Evolutionary conservation across 1,284 basidiomycete species (phyloP).

Genomic region (Rhodotorula sp.): DNA sequence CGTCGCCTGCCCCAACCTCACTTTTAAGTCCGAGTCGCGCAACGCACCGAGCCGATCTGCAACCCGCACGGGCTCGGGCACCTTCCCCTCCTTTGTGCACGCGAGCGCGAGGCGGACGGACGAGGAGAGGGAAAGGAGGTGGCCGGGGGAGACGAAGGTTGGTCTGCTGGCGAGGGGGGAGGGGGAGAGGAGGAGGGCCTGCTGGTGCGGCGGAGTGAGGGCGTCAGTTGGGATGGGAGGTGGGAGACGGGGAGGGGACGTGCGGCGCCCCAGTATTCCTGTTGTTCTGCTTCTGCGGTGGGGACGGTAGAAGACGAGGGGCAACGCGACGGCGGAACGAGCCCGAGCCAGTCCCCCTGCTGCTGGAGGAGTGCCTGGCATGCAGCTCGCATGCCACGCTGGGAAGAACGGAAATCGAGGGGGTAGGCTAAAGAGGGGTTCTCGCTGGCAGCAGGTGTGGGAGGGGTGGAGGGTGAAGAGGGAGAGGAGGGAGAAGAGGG

Average conservation of each 20-base stretch:
- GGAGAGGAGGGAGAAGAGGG: not conserved
- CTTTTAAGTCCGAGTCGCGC: no score
- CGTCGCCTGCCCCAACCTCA: no score
- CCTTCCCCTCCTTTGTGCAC: slow-evolving; percentile 36
- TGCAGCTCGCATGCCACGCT: slow-evolving; percentile 46
- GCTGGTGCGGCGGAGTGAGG: not conserved
- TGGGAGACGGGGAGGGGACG: not conserved
- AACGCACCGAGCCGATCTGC: slow-evolving; percentile 45
- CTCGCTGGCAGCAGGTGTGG: not conserved
- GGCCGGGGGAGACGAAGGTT: slow-evolving; percentile 48
- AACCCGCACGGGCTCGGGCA: slow-evolving; percentile 47
- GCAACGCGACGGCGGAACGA: slow-evolving; percentile 1
- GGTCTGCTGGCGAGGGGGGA: slow-evolving; percentile 41
- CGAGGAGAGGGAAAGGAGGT: slow-evolving; percentile 45
- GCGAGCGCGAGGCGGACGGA: slow-evolving; percentile 41
- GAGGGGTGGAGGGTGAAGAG: not conserved
- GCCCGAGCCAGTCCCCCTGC: slow-evolving; percentile 46
- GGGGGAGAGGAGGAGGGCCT: slow-evolving; percentile 44
- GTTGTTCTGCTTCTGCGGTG: no score
- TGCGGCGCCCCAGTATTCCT: slow-evolving; percentile 35
- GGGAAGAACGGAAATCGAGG: slow-evolving; percentile 37
- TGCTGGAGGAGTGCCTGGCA: slow-evolving; percentile 34
- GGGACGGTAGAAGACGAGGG: not conserved
- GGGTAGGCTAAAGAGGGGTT: slow-evolving; percentile 6
- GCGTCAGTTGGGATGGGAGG: not conserved